A percentile compares a stretch with the other conserved stretches of the same genome.
phyloP scores from a whole-genome alignment of 306 rosid genomes.

The Trichosanthes truncata region DNA sequence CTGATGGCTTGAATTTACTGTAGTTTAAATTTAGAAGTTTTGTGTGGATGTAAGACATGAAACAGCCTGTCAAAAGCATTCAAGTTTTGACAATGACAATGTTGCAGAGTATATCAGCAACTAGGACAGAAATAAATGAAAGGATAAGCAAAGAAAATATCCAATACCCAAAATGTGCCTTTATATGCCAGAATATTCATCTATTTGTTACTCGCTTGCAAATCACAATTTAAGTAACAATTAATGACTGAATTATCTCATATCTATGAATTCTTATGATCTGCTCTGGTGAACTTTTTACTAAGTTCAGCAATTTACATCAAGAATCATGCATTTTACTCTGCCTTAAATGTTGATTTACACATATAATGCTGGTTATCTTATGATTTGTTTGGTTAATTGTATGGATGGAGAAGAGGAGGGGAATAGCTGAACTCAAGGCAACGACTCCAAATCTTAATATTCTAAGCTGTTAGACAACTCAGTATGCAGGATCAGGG shows the following conservation, averaged over 20 bases:
- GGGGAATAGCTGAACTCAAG: neutral
- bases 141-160: constrained; percentile 8
- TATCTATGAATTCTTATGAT: neutral
- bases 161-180: constrained; percentile 10
- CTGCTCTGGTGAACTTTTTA: neutral
- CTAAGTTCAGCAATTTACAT: neutral
- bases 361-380: neutral
- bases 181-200: neutral
- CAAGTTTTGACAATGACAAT: constrained; percentile 14
- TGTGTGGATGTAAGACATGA: neutral
- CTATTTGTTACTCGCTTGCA: constrained; percentile 4
- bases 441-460: neutral
- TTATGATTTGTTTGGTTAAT: neutral
- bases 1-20: neutral
- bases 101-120: constrained; percentile 15
- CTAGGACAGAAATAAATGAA: constrained; percentile 12
- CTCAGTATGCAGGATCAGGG: neutral
- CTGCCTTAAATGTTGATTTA: neutral
- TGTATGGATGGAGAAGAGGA: constrained; percentile 3
- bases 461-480: neutral
- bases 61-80: constrained; percentile 14
- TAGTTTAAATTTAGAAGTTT: constrained; percentile 1
- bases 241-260: neutral
- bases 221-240: constrained; percentile 6
- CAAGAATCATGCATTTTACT: neutral